These are phyloP conservation scores for Salix arbutifolia DNA, from an alignment of 345 rosid species.

Conservation along the genomic window DNA sequence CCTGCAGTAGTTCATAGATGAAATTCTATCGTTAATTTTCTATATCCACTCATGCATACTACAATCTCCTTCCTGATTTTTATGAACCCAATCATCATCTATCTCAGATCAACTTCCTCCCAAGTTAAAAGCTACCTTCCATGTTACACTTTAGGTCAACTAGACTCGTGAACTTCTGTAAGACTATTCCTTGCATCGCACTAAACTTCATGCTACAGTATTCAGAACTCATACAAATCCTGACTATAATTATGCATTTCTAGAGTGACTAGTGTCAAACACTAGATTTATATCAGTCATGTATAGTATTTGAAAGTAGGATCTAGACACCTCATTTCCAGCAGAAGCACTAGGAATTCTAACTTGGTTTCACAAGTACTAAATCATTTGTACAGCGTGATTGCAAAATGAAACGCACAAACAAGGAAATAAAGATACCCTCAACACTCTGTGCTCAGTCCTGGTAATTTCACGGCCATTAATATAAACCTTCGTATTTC, in stretches of 20 bases:
- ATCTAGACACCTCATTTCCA: not conserved
- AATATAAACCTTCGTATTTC: conserved; percentile 51
- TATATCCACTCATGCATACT: not conserved
- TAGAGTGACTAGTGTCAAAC: not conserved
- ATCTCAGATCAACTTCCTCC: not conserved
- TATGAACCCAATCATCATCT: not conserved
- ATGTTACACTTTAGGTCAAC: not conserved
- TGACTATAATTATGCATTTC: not conserved
- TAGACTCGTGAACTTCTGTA: not conserved
- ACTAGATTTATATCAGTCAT: not conserved
- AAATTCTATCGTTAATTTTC: not conserved
- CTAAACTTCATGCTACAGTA: not conserved
- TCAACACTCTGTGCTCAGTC: conserved; percentile 42
- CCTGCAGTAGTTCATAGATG: not conserved
- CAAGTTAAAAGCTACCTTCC: not conserved
- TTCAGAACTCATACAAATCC: not conserved
- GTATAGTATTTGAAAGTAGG: not conserved
- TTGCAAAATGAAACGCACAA: not conserved
- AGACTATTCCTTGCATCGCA: not conserved
- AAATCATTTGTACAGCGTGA: not conserved
- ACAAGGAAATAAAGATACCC: conserved; percentile 24
- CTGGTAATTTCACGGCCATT: conserved; percentile 68
- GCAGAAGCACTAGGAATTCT: not conserved
- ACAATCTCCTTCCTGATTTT: not conserved
- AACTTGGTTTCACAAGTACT: not conserved